Conservation (phyloP, 2,329 filamentous ascomycete species). For the Triangularia verruculosa region DNA sequence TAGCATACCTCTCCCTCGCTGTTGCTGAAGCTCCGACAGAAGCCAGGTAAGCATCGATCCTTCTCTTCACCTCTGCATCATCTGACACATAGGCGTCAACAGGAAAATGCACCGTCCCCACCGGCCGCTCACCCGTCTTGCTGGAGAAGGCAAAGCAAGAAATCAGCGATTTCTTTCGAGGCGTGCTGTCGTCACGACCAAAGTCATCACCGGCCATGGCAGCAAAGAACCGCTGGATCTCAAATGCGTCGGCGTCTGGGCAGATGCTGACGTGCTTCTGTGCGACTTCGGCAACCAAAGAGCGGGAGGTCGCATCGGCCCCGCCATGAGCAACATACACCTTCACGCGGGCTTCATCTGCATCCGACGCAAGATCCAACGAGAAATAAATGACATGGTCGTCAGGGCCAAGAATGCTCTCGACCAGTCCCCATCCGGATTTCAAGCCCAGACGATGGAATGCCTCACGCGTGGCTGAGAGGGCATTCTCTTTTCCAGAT, state of each 20-base stretch:
- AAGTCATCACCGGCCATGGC: conserved; percentile 7
- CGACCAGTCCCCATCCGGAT: background rate
- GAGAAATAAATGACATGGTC: conserved; percentile 7
- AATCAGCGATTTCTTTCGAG: background rate
- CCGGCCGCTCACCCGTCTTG: background rate
- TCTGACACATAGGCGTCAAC: background rate
- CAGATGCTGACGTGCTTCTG: conserved; percentile 6
- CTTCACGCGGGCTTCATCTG: conserved; percentile 7
- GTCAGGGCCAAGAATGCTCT: background rate
- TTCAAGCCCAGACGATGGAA: background rate
- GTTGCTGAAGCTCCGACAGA: background rate
- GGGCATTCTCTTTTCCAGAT: background rate
- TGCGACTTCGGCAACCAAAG: background rate
- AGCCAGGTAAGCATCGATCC: background rate
- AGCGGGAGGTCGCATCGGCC: conserved; percentile 3
- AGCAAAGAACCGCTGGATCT: conserved; percentile 10
- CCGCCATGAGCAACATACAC: conserved; percentile 7
- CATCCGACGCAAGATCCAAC: background rate
- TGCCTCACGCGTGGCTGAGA: background rate
- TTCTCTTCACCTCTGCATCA: conserved; percentile 2
- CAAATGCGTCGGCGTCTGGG: conserved; percentile 6
- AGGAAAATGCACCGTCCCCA: conserved; percentile 5
- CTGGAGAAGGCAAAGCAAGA: conserved; percentile 5
- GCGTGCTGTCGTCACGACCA: background rate
- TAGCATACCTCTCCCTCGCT: background rate